These are phyloP conservation scores for Naganishia vishniacii DNA, from an alignment of 768 basidiomycete species.

Conservation along the genomic window DNA sequence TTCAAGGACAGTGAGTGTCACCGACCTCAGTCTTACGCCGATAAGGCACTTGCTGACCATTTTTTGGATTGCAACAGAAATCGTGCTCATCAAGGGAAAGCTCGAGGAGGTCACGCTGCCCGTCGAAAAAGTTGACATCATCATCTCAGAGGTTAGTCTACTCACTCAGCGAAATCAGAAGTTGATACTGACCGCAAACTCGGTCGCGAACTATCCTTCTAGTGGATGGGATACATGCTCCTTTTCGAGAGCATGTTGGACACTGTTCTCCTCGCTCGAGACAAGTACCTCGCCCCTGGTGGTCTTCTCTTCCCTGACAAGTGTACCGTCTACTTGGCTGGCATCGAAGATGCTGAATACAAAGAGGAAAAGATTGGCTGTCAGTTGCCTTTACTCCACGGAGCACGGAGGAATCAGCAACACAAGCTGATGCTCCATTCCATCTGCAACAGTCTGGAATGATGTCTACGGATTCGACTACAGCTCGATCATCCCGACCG, in stretches of 20 bases:
- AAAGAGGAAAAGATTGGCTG: slow-evolving; percentile 99
- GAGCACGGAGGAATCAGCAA: too few relatives aligned
- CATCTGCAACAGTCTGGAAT: slow-evolving; percentile 78
- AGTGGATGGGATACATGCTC: slow-evolving; percentile 99
- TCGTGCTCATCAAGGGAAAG: slow-evolving; percentile 95
- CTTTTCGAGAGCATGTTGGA: slow-evolving; percentile 99
- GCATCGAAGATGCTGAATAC: slow-evolving; percentile 98
- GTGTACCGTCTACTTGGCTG: slow-evolving; percentile 85
- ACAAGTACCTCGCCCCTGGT: slow-evolving; percentile 82
- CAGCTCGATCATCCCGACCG: slow-evolving; percentile 98
- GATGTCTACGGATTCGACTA: slow-evolving; percentile 99
- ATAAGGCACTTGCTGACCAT: not conserved
- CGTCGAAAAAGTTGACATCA: slow-evolving; percentile 89
- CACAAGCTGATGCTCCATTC: not conserved
- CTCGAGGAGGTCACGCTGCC: slow-evolving; percentile 88
- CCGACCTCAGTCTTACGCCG: not conserved
- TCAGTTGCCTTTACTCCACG: slow-evolving; percentile 52
- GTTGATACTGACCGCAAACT: not conserved
- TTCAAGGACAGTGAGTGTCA: slow-evolving; percentile 78
- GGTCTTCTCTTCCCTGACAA: slow-evolving; percentile 95
- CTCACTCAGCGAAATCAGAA: too few relatives aligned
- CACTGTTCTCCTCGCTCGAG: slow-evolving; percentile 90
- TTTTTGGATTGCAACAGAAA: slow-evolving; percentile 55
- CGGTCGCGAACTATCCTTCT: not conserved
- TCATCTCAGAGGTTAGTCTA: slow-evolving; percentile 71